Evolutionary conservation across 306 rosid genomes (phyloP).

Genomic region (Glycine tomentella): DNA sequence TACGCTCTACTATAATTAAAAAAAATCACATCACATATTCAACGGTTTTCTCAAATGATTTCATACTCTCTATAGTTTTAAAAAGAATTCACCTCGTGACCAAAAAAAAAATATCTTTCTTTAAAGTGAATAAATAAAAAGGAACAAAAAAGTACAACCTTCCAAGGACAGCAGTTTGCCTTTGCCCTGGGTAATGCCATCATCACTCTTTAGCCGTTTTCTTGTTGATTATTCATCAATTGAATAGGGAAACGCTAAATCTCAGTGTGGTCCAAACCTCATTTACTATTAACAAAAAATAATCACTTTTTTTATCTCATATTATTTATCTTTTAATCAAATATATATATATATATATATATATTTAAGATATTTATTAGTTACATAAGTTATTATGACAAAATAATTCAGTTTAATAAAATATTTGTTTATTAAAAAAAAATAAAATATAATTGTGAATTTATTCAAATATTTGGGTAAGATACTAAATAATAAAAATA

Average conservation of each 20-base stretch:
- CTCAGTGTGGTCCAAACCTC: conserved; percentile 50
- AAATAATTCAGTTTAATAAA: not conserved
- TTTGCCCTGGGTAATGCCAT: conserved; percentile 33
- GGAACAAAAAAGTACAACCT: not conserved
- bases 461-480: not conserved
- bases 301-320: no score
- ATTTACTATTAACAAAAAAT: not conserved
- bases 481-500: not conserved
- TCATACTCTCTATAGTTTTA: no score
- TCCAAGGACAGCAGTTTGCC: not conserved
- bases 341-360: not conserved
- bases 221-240: conserved; percentile 42
- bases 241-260: conserved; percentile 40
- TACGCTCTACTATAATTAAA: no score
- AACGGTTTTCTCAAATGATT: no score
- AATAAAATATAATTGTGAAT: not conserved
- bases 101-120: not conserved
- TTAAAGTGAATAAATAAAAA: not conserved
- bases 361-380: not conserved
- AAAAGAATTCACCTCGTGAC: no score
- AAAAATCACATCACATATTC: no score
- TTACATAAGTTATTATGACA: not conserved
- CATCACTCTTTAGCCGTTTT: conserved; percentile 26
- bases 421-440: not conserved
- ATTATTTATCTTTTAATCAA: not conserved